phyloP scores from a whole-genome alignment of 768 basidiomycete genomes.

The Auricularia sp. region DNA sequence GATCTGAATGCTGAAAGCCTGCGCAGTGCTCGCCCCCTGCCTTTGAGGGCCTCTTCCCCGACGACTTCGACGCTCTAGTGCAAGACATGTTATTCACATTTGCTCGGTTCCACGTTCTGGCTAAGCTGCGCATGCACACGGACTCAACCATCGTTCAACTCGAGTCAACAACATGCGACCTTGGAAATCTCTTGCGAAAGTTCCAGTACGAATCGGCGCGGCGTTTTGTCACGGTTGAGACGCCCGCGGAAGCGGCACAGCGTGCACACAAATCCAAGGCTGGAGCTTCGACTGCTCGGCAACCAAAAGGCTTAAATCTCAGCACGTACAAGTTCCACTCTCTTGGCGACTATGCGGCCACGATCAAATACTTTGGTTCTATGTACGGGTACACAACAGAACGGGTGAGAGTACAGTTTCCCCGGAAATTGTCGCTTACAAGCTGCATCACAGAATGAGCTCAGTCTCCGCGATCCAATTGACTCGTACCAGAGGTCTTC shows the following conservation, averaged over 20 bases:
- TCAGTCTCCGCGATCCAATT: neutral
- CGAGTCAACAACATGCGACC: constrained; percentile 8
- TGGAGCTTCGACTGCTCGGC: neutral
- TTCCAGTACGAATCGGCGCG: constrained; percentile 17
- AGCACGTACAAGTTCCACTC: constrained; percentile 25
- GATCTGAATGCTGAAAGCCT: neutral
- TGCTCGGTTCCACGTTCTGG: constrained; percentile 2
- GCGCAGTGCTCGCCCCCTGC: constrained; percentile 12
- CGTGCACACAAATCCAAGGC: constrained; percentile 6
- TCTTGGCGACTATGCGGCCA: constrained; percentile 21
- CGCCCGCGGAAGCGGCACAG: constrained; percentile 23
- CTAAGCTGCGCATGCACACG: constrained; percentile 8
- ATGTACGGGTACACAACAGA: constrained; percentile 30
- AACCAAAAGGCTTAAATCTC: constrained; percentile 17
- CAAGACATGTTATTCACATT: too few species aligned
- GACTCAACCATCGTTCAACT: constrained; percentile 12
- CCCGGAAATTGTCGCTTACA: neutral
- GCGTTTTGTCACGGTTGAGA: constrained; percentile 19
- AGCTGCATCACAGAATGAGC: neutral
- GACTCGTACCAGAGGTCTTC: neutral
- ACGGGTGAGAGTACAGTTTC: constrained; percentile 14
- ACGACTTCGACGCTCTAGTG: neutral
- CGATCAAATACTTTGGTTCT: constrained; percentile 21
- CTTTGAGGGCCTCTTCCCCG: constrained; percentile 28
- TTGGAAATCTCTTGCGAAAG: constrained; percentile 12